Percentiles rank a stretch among this genome's conserved stretches.
Evolutionary conservation across 2,329 filamentous ascomycete species (phyloP).

Genomic region (Aspergillus nomiae): DNA sequence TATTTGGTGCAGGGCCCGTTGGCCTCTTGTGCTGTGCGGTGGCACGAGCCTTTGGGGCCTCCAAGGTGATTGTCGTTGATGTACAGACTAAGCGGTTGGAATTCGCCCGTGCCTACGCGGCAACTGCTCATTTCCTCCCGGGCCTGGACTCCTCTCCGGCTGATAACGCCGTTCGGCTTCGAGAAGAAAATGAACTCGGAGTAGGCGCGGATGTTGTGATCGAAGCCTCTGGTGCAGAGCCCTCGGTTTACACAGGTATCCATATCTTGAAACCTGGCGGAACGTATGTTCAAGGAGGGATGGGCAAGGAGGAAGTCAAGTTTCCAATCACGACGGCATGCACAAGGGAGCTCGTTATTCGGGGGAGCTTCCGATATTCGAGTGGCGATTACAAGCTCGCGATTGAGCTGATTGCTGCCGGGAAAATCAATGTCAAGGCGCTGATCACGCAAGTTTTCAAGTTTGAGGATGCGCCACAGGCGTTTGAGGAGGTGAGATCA

Average conservation of each 20-base stretch:
- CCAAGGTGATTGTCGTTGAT: conserved; percentile 80
- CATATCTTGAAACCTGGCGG: conserved; percentile 70
- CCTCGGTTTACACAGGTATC: conserved; percentile 72
- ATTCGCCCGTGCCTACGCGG: conserved; percentile 58
- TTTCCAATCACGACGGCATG: conserved; percentile 60
- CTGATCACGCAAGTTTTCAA: conserved; percentile 33
- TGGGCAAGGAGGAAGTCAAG: conserved; percentile 81
- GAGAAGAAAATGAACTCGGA: neutral
- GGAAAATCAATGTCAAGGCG: conserved; percentile 64
- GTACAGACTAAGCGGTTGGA: conserved; percentile 77
- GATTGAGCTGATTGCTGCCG: conserved; percentile 68
- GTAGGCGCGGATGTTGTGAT: conserved; percentile 65
- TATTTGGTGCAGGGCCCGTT: conserved; percentile 86
- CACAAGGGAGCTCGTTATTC: conserved; percentile 77
- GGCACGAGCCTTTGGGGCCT: conserved; percentile 78
- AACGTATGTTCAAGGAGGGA: conserved; percentile 79
- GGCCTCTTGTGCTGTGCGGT: conserved; percentile 87
- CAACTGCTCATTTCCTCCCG: neutral
- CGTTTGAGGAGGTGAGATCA: conserved; percentile 29
- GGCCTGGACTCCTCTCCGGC: neutral
- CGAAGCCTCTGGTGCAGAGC: conserved; percentile 75
- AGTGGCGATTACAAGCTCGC: conserved; percentile 78
- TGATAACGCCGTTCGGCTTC: neutral
- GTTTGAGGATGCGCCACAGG: conserved; percentile 33
- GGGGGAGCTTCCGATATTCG: conserved; percentile 80